phyloP scores from a whole-genome alignment of 2,329 filamentous ascomycete species.

The Ceratocystis ficicola region DNA sequence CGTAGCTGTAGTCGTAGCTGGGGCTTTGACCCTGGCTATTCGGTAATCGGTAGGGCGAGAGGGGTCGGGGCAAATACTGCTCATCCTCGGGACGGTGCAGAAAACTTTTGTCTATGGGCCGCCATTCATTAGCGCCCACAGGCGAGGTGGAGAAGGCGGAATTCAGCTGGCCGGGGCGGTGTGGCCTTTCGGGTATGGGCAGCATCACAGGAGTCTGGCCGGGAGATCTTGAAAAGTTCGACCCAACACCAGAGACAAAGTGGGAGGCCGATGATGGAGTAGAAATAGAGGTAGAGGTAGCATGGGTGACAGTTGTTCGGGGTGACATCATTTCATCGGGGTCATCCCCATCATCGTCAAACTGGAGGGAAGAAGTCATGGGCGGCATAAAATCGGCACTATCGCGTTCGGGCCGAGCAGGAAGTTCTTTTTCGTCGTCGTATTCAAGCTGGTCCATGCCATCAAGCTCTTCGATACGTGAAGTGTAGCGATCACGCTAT shows the following conservation, averaged over 20 bases:
- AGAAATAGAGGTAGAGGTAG: slow-evolving; percentile 7
- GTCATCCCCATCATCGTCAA: slow-evolving; percentile 35
- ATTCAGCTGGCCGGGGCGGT: slow-evolving; percentile 17
- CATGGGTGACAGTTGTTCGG: background rate
- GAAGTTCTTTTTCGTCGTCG: slow-evolving; percentile 60
- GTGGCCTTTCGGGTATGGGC: slow-evolving; percentile 15
- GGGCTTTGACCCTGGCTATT: slow-evolving; percentile 29
- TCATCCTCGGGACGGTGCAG: slow-evolving; percentile 42
- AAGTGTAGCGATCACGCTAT: slow-evolving; percentile 78
- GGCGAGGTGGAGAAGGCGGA: slow-evolving; percentile 23
- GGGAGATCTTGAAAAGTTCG: slow-evolving; percentile 1
- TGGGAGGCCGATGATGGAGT: slow-evolving; percentile 5
- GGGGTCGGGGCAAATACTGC: slow-evolving; percentile 55
- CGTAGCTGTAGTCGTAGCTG: slow-evolving; percentile 27
- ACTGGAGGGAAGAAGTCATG: slow-evolving; percentile 31
- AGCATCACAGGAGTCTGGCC: slow-evolving; percentile 13
- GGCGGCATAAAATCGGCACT: slow-evolving; percentile 21
- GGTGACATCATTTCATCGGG: slow-evolving; percentile 27
- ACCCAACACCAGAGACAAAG: slow-evolving; percentile 11
- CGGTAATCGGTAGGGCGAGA: slow-evolving; percentile 52
- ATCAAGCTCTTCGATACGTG: slow-evolving; percentile 75
- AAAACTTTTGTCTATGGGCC: slow-evolving; percentile 21
- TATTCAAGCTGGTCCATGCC: slow-evolving; percentile 47
- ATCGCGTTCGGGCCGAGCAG: slow-evolving; percentile 51
- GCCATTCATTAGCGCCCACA: slow-evolving; percentile 28